Evolutionary conservation across 768 basidiomycete genomes (phyloP).

Genomic region (Vararia minispora): DNA sequence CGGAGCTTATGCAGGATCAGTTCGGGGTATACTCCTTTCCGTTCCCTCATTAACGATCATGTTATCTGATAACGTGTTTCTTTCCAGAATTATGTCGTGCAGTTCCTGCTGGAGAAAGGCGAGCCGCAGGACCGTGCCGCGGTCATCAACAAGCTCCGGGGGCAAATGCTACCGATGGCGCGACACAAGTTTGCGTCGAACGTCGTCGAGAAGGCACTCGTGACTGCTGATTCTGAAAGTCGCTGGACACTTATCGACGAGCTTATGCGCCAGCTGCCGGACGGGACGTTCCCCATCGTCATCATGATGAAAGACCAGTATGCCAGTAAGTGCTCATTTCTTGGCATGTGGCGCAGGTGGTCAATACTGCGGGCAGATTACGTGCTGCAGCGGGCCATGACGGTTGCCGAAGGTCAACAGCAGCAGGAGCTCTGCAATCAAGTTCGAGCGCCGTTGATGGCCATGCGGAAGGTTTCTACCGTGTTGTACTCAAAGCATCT

Average conservation of each 20-base stretch:
- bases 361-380: slow-evolving; percentile 44
- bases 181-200: slow-evolving; percentile 93
- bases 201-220: slow-evolving; percentile 85
- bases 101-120: slow-evolving; percentile 84
- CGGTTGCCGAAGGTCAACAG: slow-evolving; percentile 61
- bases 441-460: slow-evolving; percentile 56
- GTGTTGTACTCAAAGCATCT: slow-evolving; percentile 77
- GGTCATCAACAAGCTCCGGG: slow-evolving; percentile 59
- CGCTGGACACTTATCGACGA: slow-evolving; percentile 71
- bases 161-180: slow-evolving; percentile 70
- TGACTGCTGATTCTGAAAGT: slow-evolving; percentile 50
- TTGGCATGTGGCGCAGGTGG: neutral
- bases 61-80: neutral
- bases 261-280: slow-evolving; percentile 53
- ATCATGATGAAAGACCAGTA: slow-evolving; percentile 81
- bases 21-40: slow-evolving; percentile 70
- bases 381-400: slow-evolving; percentile 72
- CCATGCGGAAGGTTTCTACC: slow-evolving; percentile 62
- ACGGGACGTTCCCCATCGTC: slow-evolving; percentile 57
- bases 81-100: slow-evolving; percentile 83
- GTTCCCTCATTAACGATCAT: neutral
- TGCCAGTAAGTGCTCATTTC: slow-evolving; percentile 49
- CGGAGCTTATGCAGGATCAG: slow-evolving; percentile 77
- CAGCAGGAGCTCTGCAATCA: slow-evolving; percentile 49
- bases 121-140: slow-evolving; percentile 51